Evolutionary conservation across 805 yeast species (phyloP).

Genomic region (Candida sonorensis): DNA sequence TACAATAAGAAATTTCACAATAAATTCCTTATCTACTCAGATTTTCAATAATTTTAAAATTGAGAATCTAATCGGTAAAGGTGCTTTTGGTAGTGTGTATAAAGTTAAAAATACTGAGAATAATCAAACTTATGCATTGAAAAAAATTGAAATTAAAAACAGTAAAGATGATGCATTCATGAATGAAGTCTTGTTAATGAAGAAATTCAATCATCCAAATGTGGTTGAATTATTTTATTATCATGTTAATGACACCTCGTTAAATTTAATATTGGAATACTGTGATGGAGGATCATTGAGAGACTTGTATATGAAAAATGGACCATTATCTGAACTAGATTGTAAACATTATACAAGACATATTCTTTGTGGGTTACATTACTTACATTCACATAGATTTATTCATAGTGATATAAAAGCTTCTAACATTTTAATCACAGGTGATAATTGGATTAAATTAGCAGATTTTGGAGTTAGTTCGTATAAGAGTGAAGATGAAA

Average conservation of each 20-base stretch:
- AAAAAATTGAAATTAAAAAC: constrained; percentile 8
- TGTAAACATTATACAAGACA: constrained; percentile 44
- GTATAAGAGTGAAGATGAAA: constrained; percentile 27
- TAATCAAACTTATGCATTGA: constrained; percentile 19
- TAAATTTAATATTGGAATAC: constrained; percentile 59
- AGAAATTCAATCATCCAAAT: constrained; percentile 57
- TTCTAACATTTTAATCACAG: constrained; percentile 60
- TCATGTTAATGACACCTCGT: constrained; percentile 43
- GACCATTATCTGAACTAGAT: constrained; percentile 49
- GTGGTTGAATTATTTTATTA: constrained; percentile 66
- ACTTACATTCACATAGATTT: constrained; percentile 65
- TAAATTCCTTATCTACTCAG: constrained; percentile 8
- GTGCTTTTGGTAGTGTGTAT: constrained; percentile 88
- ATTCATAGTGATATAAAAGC: constrained; percentile 76
- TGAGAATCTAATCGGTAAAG: constrained; percentile 70
- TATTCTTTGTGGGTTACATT: constrained; percentile 53
- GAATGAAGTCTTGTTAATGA: constrained; percentile 65
- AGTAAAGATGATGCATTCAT: constrained; percentile 26
- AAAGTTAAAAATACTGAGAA: constrained; percentile 16
- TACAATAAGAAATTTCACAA: no score
- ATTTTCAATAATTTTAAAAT: constrained; percentile 37
- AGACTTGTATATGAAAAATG: constrained; percentile 42
- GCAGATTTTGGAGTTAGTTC: constrained; percentile 80
- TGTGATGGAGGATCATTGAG: constrained; percentile 62
- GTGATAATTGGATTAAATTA: constrained; percentile 48